Conservation (phyloP, 1,284 basidiomycete genomes). For the Kwoniella shivajii region DNA sequence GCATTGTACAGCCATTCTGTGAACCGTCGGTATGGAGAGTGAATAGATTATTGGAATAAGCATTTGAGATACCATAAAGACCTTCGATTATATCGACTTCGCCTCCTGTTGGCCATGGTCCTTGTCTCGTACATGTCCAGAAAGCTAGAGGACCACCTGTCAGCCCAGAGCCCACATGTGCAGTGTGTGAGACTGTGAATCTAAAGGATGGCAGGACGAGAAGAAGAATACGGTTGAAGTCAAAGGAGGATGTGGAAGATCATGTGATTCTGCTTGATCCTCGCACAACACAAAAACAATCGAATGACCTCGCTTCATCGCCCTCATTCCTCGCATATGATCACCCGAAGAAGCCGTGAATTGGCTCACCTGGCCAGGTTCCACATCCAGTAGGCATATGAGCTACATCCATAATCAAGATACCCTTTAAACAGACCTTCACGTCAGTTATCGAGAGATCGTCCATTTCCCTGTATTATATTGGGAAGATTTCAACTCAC, state of each 20-base stretch:
- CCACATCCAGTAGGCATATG: constrained; percentile 62
- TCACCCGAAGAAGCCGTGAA: background rate
- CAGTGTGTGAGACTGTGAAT: too few species aligned
- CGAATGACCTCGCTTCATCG: too few species aligned
- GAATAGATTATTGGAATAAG: constrained; percentile 57
- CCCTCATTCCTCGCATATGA: too few species aligned
- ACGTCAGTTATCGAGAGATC: background rate
- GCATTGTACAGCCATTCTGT: constrained; percentile 66
- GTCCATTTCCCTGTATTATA: too few species aligned
- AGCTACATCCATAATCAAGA: constrained; percentile 59
- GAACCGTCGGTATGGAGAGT: constrained; percentile 65
- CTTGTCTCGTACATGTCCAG: constrained; percentile 59
- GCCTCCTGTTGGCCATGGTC: constrained; percentile 47
- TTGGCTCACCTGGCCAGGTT: constrained; percentile 59
- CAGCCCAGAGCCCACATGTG: too few species aligned
- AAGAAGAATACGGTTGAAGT: too few species aligned
- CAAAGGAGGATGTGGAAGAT: too few species aligned
- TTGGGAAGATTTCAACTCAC: background rate
- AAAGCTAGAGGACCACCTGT: constrained; percentile 47
- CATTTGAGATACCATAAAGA: constrained; percentile 53
- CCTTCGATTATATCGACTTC: constrained; percentile 51
- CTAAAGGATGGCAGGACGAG: too few species aligned
- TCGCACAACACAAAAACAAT: too few species aligned
- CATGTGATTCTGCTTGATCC: too few species aligned
- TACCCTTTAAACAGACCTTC: constrained; percentile 19